Base-by-base conservation (phyloP, 164 flowering plant genomes). In the Umbellularia californica region DNA sequence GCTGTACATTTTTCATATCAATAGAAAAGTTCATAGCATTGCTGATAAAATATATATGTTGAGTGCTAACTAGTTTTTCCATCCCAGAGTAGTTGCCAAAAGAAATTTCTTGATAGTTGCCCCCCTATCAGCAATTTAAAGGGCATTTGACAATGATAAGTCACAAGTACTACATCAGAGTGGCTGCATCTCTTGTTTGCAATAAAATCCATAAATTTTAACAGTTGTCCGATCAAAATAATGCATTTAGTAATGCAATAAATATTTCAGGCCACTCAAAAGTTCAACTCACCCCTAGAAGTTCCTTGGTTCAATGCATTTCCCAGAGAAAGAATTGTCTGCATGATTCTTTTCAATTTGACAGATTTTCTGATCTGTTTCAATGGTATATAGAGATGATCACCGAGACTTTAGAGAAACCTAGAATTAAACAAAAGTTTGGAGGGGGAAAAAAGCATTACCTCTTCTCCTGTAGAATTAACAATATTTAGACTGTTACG, bases 261-360 rank as follows among this genome's bases (percentile, higher is more conserved):
- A 67, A 67, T 15, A 30, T 19, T 67, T 30, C 28, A 15, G 4
- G 30, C 41, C 30, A 33, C 20, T 30, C 50, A 58, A 19, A 52
- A 25, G 58, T 60, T 47, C 71, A 28, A 85, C 91, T 78, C 72
- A 95, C 99, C 99, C 79, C 98, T 86, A 19, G 95, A 92, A 81
- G 98, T 95, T 80, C 99, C 99, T 81, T 93, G 97, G 78, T 95
- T 95, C 81, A 95, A 80, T 66, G 99, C 97, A 88, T 95, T 95
- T 83, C 99, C 99, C 30, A 95, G 74, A 14, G 87, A 86, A 81
- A 95, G 95, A 78, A 95, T 90, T 79, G 96, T 93, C 77, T 95
- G 92, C 98, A 95, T 93, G 58, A 95, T 82, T 82, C 88, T 86
- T 82, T 88, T 93, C 80, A 95, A 81, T 76, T 92, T 92, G 71